Base-by-base conservation (phyloP, 1,139 yeast genomes). In the Yueomyces sp. region DNA sequence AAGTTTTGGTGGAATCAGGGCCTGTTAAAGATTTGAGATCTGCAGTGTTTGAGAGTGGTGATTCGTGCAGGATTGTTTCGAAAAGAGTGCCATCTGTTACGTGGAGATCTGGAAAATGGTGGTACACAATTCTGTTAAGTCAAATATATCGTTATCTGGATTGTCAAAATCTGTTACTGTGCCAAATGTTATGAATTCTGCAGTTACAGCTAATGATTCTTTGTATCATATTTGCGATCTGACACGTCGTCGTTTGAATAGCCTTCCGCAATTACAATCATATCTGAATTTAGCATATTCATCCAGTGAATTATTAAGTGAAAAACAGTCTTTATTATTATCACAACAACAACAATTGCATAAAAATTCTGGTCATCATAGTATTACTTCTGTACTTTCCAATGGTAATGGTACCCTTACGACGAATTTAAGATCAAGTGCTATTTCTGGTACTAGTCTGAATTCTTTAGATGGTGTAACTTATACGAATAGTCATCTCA, bases 221-320 rank as follows among this genome's bases (percentile, higher is more conserved):
- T 66, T 89, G 36, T 86, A 75, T 62, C 82, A 80, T 59, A 75
- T 83, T 44, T 82, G 95, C 57, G 63, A 72, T 36, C 65, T 68
- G 19, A 66, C 87, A 46, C 73, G 77, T 57, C 69, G 66, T 45
- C 68, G 84, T 46, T 66, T 89, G 41, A 75, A 72, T 42, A 65
- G 68, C 36, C 74, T 86, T 35, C 81, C 85, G 0, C 91, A 84
- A 31, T 72, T 89, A 70, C 73, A 72, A 39, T 81, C 87, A 35
- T 86, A 78, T 58, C 63, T 87, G 46, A 75, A 72, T 45, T 66
- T 78, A 30, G 78, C 89, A 3, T 65, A 66, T 50, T 62, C 70
- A 1, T 65, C 70, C n/a, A 85, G 91, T 7, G 91, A 81, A 56
- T 74, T 71, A 42, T 65, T 76, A 46, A 74, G 84, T 42, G 91